phyloP scores from a whole-genome alignment of 441 rosid species.

The Pelargonium australe region DNA sequence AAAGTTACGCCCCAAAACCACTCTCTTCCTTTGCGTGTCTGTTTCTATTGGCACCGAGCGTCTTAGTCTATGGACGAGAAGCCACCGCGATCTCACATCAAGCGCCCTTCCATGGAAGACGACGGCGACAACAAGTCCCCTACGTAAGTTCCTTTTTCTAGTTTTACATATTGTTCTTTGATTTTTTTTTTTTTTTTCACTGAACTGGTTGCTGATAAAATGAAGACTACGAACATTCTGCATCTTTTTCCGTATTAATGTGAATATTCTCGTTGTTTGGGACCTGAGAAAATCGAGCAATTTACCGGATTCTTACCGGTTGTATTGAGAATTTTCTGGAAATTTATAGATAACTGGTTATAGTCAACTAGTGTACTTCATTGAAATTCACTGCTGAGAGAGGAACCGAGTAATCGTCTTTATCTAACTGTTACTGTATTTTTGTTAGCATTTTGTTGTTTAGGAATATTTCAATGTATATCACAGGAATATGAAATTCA shows the following conservation, averaged over 20 bases:
- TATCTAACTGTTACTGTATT: neutral
- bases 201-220: neutral
- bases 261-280: neutral
- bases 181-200: neutral
- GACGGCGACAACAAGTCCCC: neutral
- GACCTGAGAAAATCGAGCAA: neutral
- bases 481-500: too few species aligned
- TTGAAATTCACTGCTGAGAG: neutral
- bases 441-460: neutral
- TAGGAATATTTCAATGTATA: too few species aligned
- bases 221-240: neutral
- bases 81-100: constrained; percentile 1
- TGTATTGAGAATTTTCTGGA: neutral
- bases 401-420: too few species aligned
- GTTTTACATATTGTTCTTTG: neutral
- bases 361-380: neutral
- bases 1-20: neutral
- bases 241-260: neutral
- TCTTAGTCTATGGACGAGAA: neutral
- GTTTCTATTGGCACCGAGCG: neutral
- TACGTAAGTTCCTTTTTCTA: neutral
- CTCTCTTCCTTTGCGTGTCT: neutral
- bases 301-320: neutral
- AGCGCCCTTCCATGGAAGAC: neutral
- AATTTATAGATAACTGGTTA: neutral